A percentile compares a stretch with the other conserved stretches of the same genome.
phyloP scores from a whole-genome alignment of 1,139 yeast genomes.

The Blastobotrys serpentis region DNA sequence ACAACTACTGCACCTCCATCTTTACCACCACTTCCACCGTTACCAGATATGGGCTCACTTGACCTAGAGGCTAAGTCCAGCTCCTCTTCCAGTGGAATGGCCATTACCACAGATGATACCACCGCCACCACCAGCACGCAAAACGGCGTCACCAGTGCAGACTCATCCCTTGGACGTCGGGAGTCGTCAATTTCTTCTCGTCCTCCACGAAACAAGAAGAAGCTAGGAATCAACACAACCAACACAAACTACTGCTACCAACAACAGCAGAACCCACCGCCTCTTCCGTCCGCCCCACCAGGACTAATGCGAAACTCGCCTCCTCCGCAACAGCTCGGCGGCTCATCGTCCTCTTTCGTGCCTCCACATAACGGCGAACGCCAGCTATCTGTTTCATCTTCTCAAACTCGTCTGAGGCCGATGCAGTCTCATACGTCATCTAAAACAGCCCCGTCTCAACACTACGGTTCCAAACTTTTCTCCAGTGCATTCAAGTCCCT shows the following conservation, averaged over 20 bases:
- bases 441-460: background rate
- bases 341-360: too few species aligned
- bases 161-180: background rate
- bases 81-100: slow-evolving; percentile 13
- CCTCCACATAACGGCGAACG: slow-evolving; percentile 1
- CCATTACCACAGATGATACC: slow-evolving; percentile 16
- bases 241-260: slow-evolving; percentile 11
- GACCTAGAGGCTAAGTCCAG: slow-evolving; percentile 3
- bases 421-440: slow-evolving; percentile 9
- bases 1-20: slow-evolving; percentile 1
- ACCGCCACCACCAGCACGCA: slow-evolving; percentile 5
- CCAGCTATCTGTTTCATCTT: slow-evolving; percentile 6
- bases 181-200: slow-evolving; percentile 12
- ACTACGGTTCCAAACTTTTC: slow-evolving; percentile 7
- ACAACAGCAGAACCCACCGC: background rate
- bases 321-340: slow-evolving; percentile 8
- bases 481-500: slow-evolving; percentile 8
- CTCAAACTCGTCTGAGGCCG: slow-evolving; percentile 9
- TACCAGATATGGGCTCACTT: slow-evolving; percentile 8
- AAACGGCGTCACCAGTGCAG: background rate
- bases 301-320: background rate
- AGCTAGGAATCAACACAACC: slow-evolving; percentile 21
- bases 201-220: slow-evolving; percentile 23
- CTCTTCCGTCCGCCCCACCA: slow-evolving; percentile 6
- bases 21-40: slow-evolving; percentile 9